Percentiles rank a stretch among this genome's conserved stretches.
phyloP scores from a whole-genome alignment of 2,329 filamentous ascomycete genomes.

The Phaeosphaeriaceae sp. region DNA sequence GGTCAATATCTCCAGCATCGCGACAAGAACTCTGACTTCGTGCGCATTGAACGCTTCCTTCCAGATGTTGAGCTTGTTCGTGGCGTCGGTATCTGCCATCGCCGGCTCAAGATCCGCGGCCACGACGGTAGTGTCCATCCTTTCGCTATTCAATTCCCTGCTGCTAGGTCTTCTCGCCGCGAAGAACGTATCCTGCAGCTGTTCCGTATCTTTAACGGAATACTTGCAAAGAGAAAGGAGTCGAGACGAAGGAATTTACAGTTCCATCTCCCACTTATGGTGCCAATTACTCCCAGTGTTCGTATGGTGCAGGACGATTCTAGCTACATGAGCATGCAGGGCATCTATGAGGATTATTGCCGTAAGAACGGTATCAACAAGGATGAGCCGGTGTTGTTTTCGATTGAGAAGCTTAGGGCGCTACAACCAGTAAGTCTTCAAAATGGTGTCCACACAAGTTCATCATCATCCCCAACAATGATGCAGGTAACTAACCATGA shows the following conservation, averaged over 20 bases:
- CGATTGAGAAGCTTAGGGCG: constrained; percentile 88
- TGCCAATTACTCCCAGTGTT: constrained; percentile 92
- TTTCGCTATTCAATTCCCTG: constrained; percentile 95
- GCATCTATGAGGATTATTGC: constrained; percentile 95
- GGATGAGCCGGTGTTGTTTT: constrained; percentile 93
- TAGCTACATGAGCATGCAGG: constrained; percentile 92
- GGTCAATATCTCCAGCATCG: constrained; percentile 97
- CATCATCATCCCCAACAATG: neutral
- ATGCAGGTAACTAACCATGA: neutral
- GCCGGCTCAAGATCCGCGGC: constrained; percentile 91
- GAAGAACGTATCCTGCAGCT: constrained; percentile 96
- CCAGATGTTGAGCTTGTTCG: constrained; percentile 93
- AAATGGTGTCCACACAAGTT: no score
- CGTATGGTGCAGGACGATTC: constrained; percentile 94
- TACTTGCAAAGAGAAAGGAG: constrained; percentile 90
- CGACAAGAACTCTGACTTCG: constrained; percentile 98
- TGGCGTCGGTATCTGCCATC: constrained; percentile 87
- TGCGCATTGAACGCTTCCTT: constrained; percentile 95
- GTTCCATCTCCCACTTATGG: constrained; percentile 94
- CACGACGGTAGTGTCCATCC: constrained; percentile 97
- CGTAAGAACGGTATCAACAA: constrained; percentile 85
- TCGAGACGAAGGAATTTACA: constrained; percentile 90
- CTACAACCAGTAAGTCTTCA: constrained; percentile 54
- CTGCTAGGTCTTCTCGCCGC: constrained; percentile 86
- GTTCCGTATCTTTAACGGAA: constrained; percentile 96